phyloP scores from a whole-genome alignment of 805 yeast genomes.

The Kluyveromyces dobzhanskii region DNA sequence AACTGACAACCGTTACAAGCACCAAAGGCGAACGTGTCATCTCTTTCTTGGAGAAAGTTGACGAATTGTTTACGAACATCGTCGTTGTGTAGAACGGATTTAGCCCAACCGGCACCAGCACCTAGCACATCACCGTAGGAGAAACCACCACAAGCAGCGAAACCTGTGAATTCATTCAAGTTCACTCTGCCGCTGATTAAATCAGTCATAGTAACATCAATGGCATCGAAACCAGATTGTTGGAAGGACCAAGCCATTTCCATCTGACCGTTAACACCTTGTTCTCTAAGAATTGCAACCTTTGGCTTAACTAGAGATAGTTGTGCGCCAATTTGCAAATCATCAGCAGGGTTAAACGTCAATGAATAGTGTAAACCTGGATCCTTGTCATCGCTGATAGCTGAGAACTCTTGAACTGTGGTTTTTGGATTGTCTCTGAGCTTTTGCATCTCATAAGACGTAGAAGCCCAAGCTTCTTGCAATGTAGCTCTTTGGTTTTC shows the following conservation, averaged over 20 bases:
- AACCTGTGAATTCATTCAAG: slow-evolving; percentile 75
- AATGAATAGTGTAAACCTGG: slow-evolving; percentile 85
- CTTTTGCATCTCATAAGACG: slow-evolving; percentile 84
- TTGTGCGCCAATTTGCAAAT: slow-evolving; percentile 31
- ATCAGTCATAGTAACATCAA: slow-evolving; percentile 96
- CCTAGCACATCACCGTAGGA: slow-evolving; percentile 98
- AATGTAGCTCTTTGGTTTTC: slow-evolving; percentile 55
- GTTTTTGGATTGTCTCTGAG: slow-evolving; percentile 90
- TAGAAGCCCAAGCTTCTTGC: slow-evolving; percentile 79
- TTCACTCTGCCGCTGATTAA: slow-evolving; percentile 63
- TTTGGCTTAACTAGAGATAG: slow-evolving; percentile 45
- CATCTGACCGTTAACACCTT: slow-evolving; percentile 96
- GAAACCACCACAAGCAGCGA: slow-evolving; percentile 99
- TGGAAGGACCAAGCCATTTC: slow-evolving; percentile 98
- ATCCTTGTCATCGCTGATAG: slow-evolving; percentile 69
- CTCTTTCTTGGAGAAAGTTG: slow-evolving; percentile 75
- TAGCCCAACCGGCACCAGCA: slow-evolving; percentile 99
- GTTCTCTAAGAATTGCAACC: slow-evolving; percentile 95
- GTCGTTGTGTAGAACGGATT: slow-evolving; percentile 81
- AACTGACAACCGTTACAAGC: slow-evolving; percentile 99
- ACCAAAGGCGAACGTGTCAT: slow-evolving; percentile 93
- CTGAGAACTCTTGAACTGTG: slow-evolving; percentile 76
- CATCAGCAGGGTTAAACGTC: slow-evolving; percentile 54
- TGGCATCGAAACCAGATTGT: slow-evolving; percentile 89
- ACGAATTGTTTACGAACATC: slow-evolving; percentile 67